These are phyloP conservation scores for Begonia fuchsioides DNA, from an alignment of 306 rosid species.

Conservation along the genomic window DNA sequence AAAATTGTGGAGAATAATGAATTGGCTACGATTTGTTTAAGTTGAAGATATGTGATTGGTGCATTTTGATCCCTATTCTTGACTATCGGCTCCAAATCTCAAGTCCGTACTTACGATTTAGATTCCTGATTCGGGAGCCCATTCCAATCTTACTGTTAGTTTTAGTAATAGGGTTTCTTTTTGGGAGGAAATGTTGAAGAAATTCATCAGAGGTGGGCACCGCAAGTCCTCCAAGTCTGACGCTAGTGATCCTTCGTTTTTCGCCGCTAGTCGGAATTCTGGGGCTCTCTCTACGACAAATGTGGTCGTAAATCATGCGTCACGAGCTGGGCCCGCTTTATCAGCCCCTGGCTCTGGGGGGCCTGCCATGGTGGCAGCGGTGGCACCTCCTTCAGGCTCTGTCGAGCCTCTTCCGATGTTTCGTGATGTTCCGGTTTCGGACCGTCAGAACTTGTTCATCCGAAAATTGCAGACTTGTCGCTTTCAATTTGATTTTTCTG, in stretches of 20 bases:
- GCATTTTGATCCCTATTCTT: conserved; percentile 14
- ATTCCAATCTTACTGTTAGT: conserved; percentile 13
- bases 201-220: conserved; percentile 48
- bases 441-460: conserved; percentile 26
- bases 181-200: conserved; percentile 33
- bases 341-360: conserved; percentile 14
- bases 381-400: conserved; percentile 7
- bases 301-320: conserved; percentile 45
- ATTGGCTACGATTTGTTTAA: conserved; percentile 12
- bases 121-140: conserved; percentile 15
- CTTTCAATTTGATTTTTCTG: conserved; percentile 36
- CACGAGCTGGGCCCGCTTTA: conserved; percentile 17
- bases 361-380: not conserved
- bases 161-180: conserved; percentile 43
- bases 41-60: conserved; percentile 13
- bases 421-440: conserved; percentile 29
- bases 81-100: conserved; percentile 8
- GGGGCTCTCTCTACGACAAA: conserved; percentile 14
- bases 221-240: conserved; percentile 30
- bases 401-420: conserved; percentile 40
- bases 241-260: conserved; percentile 12
- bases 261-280: conserved; percentile 7
- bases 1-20: not conserved
- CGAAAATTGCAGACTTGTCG: conserved; percentile 42
- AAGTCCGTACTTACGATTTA: conserved; percentile 12